Base-by-base conservation (phyloP, 2,329 filamentous ascomycete species). In the Beauveria rudraprayagi region DNA sequence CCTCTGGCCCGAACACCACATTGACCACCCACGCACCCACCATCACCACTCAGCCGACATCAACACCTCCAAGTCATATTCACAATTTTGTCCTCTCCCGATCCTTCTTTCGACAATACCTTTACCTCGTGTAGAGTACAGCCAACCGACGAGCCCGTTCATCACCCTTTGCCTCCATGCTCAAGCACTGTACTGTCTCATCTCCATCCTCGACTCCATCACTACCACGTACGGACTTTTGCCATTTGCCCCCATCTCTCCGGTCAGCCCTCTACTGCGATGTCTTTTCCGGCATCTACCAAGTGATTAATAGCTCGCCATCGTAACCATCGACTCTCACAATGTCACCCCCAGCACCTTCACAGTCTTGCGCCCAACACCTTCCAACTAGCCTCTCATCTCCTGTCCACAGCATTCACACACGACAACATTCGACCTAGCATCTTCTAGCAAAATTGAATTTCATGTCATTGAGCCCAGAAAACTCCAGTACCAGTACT, bases 401-500 rank as follows among this genome's bases (percentile, higher is more conserved):
- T 34, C 26, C 26, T 19, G 16, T 51, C 17, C 5, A 30, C 47
- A 17, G 3, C 26, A 41, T 41, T 11, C 22, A 54, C 22, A 14
- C 34, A 37, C 34, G 22, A 22, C 22, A 54, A 34, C 5, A 14
- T 5, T 3, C 7, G 28, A 54, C 11, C 11, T n/a, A 22, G 14
- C 28, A 26, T 1, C 19, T 41, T 47, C 28, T 41, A 55, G 41
- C 44, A 50, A 50, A 55, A 22, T 34, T 28, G 37, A 60, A 61
- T 34, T 50, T 55, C 58, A 55, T 55, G 17, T 61, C 58, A 55
- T 61, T 55, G 54, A 61, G 47, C 60, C 60, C 60, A 61, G 48
- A 61, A 57, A 61, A 61, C 60, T 61, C 60, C 60, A 57, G 24
- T 58, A 41, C 40, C 60, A 47, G 54, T 58, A 57, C 53, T 34